These are phyloP conservation scores for Pulveroboletus sp. DNA, from an alignment of 768 basidiomycete species.

Conservation along the genomic window DNA sequence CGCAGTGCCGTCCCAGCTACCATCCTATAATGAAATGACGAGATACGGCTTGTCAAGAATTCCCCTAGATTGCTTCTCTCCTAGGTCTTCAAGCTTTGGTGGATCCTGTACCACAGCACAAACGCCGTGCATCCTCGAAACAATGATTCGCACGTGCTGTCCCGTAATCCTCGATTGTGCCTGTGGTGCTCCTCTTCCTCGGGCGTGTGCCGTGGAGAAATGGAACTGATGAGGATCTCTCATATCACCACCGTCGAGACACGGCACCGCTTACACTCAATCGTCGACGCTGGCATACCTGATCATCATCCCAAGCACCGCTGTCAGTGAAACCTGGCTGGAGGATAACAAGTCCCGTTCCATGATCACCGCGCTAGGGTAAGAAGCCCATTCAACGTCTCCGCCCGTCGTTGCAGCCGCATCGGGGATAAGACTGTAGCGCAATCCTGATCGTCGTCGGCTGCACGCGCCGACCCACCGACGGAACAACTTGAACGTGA, in stretches of 20 bases:
- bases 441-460: conserved; percentile 7
- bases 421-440: conserved; percentile 1
- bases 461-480: conserved; percentile 5
- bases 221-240: conserved; percentile 19
- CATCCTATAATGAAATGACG: conserved; percentile 26
- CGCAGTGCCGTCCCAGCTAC: conserved; percentile 18
- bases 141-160: conserved; percentile 18
- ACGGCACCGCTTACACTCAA: conserved; percentile 13
- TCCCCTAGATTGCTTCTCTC: conserved; percentile 26
- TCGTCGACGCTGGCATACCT: neutral
- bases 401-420: conserved; percentile 10
- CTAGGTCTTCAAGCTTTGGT: conserved; percentile 19
- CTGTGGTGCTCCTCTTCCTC: conserved; percentile 6
- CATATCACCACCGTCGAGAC: conserved; percentile 8
- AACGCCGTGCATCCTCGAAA: conserved; percentile 16
- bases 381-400: conserved; percentile 1
- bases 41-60: conserved; percentile 14
- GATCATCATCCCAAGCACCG: neutral
- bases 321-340: too few species aligned
- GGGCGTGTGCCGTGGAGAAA: conserved; percentile 9
- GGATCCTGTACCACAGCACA: conserved; percentile 25
- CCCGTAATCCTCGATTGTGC: conserved; percentile 2
- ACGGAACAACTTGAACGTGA: conserved; percentile 7
- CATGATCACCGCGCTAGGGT: conserved; percentile 15
- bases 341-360: too few species aligned